A percentile compares a stretch with the other conserved stretches of the same genome.
phyloP scores from a whole-genome alignment of 495 filamentous ascomycete genomes.

The Tuber calosporum region DNA sequence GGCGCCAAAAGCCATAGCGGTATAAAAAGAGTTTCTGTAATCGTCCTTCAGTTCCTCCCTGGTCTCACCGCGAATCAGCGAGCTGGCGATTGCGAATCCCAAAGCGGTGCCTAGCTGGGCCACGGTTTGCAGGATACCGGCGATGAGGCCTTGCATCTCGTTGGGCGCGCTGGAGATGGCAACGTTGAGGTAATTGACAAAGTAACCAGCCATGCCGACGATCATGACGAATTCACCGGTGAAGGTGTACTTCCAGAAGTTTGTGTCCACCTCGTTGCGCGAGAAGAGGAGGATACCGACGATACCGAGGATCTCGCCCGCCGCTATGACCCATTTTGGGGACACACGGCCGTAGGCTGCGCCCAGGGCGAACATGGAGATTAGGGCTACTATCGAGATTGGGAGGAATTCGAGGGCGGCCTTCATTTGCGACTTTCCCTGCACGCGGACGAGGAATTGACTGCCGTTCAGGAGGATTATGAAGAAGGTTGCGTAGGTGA shows the following conservation, averaged over 20 bases:
- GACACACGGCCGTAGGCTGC: constrained; percentile 8
- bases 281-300: constrained; percentile 17
- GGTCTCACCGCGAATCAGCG: constrained; percentile 11
- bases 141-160: constrained; percentile 23
- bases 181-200: constrained; percentile 25
- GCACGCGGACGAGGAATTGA: constrained; percentile 22
- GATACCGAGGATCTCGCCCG: constrained; percentile 13
- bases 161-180: constrained; percentile 20
- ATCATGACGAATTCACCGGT: constrained; percentile 17
- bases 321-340: constrained; percentile 24
- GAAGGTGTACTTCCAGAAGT: constrained; percentile 18
- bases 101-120: constrained; percentile 20
- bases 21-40: constrained; percentile 22
- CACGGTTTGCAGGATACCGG: constrained; percentile 19
- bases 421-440: constrained; percentile 16
- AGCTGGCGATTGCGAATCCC: constrained; percentile 20
- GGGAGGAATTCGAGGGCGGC: constrained; percentile 22
- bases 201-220: constrained; percentile 17
- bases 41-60: constrained; percentile 9
- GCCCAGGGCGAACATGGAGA: constrained; percentile 11
- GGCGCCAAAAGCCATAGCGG: constrained; percentile 16
- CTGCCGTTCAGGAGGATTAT: constrained; percentile 20
- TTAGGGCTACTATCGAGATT: constrained; percentile 4
- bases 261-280: constrained; percentile 14
- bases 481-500: constrained; percentile 22